phyloP scores from a whole-genome alignment of 2,329 filamentous ascomycete genomes.

The Didymella keratinophila region DNA sequence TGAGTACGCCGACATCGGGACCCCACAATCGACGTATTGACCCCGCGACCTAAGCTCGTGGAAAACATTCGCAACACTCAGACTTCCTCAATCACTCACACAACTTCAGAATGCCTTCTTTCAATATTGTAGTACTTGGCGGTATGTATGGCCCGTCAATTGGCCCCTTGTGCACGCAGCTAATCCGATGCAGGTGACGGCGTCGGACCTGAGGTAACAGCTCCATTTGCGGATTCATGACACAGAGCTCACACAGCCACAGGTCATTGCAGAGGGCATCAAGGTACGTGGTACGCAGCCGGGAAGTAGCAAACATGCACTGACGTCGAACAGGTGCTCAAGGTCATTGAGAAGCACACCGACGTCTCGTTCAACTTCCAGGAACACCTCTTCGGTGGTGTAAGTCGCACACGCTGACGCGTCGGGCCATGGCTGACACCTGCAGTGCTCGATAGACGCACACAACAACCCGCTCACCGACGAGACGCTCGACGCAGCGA shows the following conservation, averaged over 20 bases:
- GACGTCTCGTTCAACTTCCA: conserved; percentile 87
- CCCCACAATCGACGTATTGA: conserved; percentile 9
- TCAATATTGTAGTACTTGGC: conserved; percentile 54
- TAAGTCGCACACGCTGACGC: conserved; percentile 60
- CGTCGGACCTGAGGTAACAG: conserved; percentile 52
- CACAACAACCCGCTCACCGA: conserved; percentile 81
- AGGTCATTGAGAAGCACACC: conserved; percentile 76
- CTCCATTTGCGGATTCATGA: conserved; percentile 4
- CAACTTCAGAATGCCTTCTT: conserved; percentile 45
- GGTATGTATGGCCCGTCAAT: conserved; percentile 37
- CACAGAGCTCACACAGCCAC: conserved; percentile 30
- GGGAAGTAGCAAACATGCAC: not conserved
- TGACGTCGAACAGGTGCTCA: conserved; percentile 69
- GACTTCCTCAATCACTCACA: conserved; percentile 11
- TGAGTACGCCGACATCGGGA: conserved; percentile 9
- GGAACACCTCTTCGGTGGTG: conserved; percentile 88
- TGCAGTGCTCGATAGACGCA: conserved; percentile 85
- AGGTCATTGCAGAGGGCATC: conserved; percentile 84
- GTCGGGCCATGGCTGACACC: conserved; percentile 11
- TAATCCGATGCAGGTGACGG: conserved; percentile 49
- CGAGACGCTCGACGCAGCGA: conserved; percentile 81
- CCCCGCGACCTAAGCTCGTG: conserved; percentile 6
- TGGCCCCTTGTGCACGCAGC: not conserved
- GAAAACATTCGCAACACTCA: conserved; percentile 3
- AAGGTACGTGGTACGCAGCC: conserved; percentile 66